Evolutionary conservation across 345 rosid genomes (phyloP).

Genomic region (Erodium maritimum): DNA sequence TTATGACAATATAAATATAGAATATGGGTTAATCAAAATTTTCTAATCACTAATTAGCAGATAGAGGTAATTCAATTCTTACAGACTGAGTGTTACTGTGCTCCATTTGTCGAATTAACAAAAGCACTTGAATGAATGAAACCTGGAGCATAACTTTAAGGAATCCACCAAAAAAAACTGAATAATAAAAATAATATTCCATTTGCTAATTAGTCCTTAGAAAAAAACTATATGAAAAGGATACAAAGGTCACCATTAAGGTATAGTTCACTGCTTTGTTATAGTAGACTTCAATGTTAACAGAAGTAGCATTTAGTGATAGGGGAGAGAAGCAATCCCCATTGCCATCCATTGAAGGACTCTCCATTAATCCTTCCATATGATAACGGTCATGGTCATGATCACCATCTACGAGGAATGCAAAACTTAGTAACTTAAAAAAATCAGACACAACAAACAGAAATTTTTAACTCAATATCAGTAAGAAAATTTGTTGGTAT

Average conservation of each 20-base stretch:
- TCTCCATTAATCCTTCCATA: slow-evolving; percentile 87
- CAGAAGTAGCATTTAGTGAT: slow-evolving; percentile 76
- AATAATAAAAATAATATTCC: neutral
- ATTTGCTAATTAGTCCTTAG: slow-evolving; percentile 1
- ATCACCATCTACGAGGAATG: slow-evolving; percentile 47
- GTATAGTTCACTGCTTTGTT: slow-evolving; percentile 98
- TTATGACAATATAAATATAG: too few species aligned
- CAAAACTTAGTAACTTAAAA: neutral
- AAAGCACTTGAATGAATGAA: slow-evolving; percentile 89
- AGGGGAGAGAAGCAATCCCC: slow-evolving; percentile 85
- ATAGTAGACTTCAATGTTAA: slow-evolving; percentile 87
- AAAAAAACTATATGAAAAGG: slow-evolving; percentile 34
- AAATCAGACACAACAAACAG: too few species aligned
- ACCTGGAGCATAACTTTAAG: slow-evolving; percentile 56
- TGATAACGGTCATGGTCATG: slow-evolving; percentile 41
- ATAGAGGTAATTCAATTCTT: slow-evolving; percentile 16
- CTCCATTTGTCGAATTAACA: slow-evolving; percentile 95
- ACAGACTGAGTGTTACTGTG: slow-evolving; percentile 95
- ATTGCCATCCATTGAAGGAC: slow-evolving; percentile 86
- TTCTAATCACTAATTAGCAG: neutral
- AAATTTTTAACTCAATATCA: too few species aligned
- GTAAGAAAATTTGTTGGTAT: too few species aligned
- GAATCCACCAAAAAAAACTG: slow-evolving; percentile 20
- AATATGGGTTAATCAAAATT: neutral
- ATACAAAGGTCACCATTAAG: slow-evolving; percentile 98